Evolutionary conservation across 1,284 basidiomycete species (phyloP), one percentile per base, ranked within the genome.

Genomic region (Stereum hirsutum): DNA sequence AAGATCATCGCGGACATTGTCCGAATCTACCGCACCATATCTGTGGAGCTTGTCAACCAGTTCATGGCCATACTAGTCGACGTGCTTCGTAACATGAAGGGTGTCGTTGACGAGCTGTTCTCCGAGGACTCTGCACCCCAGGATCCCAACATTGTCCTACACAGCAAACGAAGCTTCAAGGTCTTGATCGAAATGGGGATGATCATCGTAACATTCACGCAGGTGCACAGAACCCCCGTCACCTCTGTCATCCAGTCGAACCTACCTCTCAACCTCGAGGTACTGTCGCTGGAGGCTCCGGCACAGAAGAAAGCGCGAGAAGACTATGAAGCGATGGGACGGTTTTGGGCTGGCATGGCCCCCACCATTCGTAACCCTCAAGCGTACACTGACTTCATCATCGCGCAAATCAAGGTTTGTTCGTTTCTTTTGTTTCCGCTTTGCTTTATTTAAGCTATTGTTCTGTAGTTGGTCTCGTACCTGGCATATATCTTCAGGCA

Each of bases 131-230:
- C 85, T 1, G 46, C 60, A 1, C 43, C 64, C 21, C 54, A 79
- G 27, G 81, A 87, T 49, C 46, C 66, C 10, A 81, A 80, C 49
- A 57, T 69, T 17, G 66, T 82, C 28, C 65, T 85, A 24, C 78
- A 78, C n/a, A 80, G 81, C 36, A 77, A 84, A 43, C 79, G 81
- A 43, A 95, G 92, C 59, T 96, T 97, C 73, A 98, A 97, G 63
- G 89, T 97, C 11, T 69, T 98, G 20, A 85, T 89, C 5, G 96
- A 99, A 63, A 89, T 96, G 69, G 90, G 90, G 6, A 88, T 96
- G 65, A 84, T 93, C 15, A 82, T 97, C 52, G 90, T 96, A 32
- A 79, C 94, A 33, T 87, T 97, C 62, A 84, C 90, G 49, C 94
- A 97, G 63, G 79, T 80, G 25, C 74, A 82, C 47, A 85, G 87